Evolutionary conservation across 208 protist genomes (phyloP), one percentile per base, ranked within the genome.

Genomic region (Trypanosoma mega): DNA sequence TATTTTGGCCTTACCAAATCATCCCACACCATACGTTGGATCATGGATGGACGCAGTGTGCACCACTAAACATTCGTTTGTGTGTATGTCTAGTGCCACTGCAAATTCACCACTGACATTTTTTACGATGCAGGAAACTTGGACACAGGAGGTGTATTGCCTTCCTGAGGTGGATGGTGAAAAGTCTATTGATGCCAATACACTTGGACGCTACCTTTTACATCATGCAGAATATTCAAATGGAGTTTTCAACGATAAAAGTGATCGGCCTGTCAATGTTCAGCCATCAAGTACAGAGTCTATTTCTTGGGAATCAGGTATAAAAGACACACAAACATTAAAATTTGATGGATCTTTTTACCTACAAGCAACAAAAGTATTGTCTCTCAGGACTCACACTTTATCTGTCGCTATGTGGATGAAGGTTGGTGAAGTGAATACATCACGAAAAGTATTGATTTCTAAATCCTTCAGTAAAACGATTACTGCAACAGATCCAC

Each of bases 311-410:
- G 18, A 31, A 16, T 31, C 12, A 31, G 51, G 31, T 31, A 8
- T 45, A 57, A 57, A 57, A 36, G 33, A 57, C 45, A 18, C 5
- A 29, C 2, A 43, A 45, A 57, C 51, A 41, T 16, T 57, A 57
- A 5, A 45, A 7, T 57, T 57, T 45, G 21, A 24, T 45, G 51
- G 51, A 26, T 45, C 51, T 45, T 57, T 57, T 57, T 24, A 57
- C 27, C 3, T 57, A 29, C 31, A 57, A 36, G 31, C 5, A 6
- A 30, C 9, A 4, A 43, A 45, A 33, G 20, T 45, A 2, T 57
- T 33, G 12, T 20, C 26, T 29, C 45, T 57, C 16, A 6, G 2
- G 9, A 31, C 33, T 20, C 9, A 20, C 5, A 24, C 18, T 27
- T 57, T 57, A 31, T 46, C 34, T 29, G 0, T 57, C 8, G 30